phyloP scores from a whole-genome alignment of 2,329 filamentous ascomycete species.

The Scytalidium sp. region DNA sequence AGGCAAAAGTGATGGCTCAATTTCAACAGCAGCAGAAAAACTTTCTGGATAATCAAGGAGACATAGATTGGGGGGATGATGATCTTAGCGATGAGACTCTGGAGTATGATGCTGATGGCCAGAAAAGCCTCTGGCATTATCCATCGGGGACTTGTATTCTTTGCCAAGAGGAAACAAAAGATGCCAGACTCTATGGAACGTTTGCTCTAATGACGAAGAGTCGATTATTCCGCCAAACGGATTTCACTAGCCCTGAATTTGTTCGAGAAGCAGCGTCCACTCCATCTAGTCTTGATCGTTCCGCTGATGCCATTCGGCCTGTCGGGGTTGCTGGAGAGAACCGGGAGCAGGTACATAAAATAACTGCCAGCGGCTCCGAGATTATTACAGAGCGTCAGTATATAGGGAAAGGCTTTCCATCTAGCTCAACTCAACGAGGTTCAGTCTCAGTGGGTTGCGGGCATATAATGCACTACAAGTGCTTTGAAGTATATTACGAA shows the following conservation, averaged over 20 bases:
- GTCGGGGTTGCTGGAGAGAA: conserved; percentile 93
- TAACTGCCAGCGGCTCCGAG: conserved; percentile 68
- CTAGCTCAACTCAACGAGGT: conserved; percentile 62
- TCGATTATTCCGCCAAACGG: conserved; percentile 80
- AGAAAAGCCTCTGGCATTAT: conserved; percentile 81
- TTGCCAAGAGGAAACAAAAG: conserved; percentile 94
- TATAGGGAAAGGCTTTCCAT: conserved; percentile 85
- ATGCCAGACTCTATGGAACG: conserved; percentile 84
- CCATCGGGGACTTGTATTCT: conserved; percentile 91
- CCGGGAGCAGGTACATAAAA: conserved; percentile 69
- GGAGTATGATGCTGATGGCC: conserved; percentile 56
- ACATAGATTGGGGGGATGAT: conserved; percentile 83
- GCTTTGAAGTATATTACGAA: conserved; percentile 88
- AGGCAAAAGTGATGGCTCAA: conserved; percentile 94
- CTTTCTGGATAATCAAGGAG: conserved; percentile 86
- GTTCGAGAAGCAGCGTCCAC: conserved; percentile 78
- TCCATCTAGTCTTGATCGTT: conserved; percentile 78
- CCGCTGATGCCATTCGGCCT: conserved; percentile 77
- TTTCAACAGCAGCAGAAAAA: conserved; percentile 97
- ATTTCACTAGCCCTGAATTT: conserved; percentile 77
- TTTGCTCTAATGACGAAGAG: conserved; percentile 89
- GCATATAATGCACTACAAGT: conserved; percentile 97
- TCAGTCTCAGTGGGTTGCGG: conserved; percentile 90
- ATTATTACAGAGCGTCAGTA: conserved; percentile 74
- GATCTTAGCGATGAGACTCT: conserved; percentile 69